phyloP scores from a whole-genome alignment of 2,329 filamentous ascomycete genomes.

The Colletotrichum tamarilloi region DNA sequence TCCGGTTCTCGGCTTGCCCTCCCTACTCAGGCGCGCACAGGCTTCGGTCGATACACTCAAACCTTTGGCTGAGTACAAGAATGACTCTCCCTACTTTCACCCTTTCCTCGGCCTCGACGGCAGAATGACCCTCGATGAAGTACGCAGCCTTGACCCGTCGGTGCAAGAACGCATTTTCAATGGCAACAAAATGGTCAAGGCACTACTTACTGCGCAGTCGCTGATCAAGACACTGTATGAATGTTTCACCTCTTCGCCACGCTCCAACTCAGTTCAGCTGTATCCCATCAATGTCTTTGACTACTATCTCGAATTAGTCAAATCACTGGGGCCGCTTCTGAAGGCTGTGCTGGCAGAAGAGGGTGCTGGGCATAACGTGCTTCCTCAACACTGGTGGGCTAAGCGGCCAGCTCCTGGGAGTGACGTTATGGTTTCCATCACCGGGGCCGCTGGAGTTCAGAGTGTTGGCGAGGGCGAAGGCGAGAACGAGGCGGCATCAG shows the following conservation, averaged over 20 bases:
- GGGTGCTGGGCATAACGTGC: conserved; percentile 76
- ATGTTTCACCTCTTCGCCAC: conserved; percentile 77
- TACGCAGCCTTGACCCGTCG: conserved; percentile 49
- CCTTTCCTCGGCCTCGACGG: conserved; percentile 66
- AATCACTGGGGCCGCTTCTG: conserved; percentile 81
- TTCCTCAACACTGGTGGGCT: conserved; percentile 74
- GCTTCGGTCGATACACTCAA: conserved; percentile 74
- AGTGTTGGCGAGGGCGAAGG: conserved; percentile 38
- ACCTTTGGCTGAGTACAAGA: conserved; percentile 69
- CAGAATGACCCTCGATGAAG: conserved; percentile 43
- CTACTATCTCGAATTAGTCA: conserved; percentile 80
- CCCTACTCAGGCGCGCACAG: conserved; percentile 80
- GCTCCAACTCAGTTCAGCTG: conserved; percentile 74
- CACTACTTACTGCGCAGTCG: conserved; percentile 80
- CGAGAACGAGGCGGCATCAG: conserved; percentile 44
- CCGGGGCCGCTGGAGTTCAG: conserved; percentile 3
- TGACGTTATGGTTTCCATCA: conserved; percentile 24
- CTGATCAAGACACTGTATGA: conserved; percentile 80
- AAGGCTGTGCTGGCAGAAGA: conserved; percentile 88
- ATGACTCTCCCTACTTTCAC: conserved; percentile 75
- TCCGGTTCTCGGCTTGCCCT: conserved; percentile 83
- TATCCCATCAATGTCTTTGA: conserved; percentile 85
- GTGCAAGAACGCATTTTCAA: conserved; percentile 58
- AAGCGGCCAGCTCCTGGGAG: conserved; percentile 31
- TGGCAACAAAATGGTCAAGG: conserved; percentile 83